Conservation (phyloP, 495 filamentous ascomycete genomes). For the Neurospora pannonica region DNA sequence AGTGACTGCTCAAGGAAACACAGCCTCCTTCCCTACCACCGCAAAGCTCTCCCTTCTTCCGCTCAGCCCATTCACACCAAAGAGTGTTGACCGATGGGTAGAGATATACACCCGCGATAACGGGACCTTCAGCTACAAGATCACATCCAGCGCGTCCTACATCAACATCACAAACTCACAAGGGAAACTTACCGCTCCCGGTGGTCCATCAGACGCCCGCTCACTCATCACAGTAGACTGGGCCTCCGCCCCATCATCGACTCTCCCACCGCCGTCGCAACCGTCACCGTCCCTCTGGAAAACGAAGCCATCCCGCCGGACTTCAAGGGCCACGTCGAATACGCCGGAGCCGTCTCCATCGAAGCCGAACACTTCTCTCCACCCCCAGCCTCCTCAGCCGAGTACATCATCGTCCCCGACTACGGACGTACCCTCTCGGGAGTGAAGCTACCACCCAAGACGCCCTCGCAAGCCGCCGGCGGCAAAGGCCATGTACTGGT, state of each 20-base stretch:
- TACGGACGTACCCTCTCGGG: conserved; percentile 46
- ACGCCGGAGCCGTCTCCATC: conserved; percentile 41
- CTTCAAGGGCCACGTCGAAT: conserved; percentile 52
- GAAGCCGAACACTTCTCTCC: conserved; percentile 45
- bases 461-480: conserved; percentile 28
- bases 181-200: conserved; percentile 30
- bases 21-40: conserved; percentile 38
- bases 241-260: conserved; percentile 34
- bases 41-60: conserved; percentile 36
- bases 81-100: conserved; percentile 36
- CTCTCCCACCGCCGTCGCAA: conserved; percentile 29
- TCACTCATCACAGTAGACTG: conserved; percentile 46
- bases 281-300: conserved; percentile 43
- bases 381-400: conserved; percentile 14
- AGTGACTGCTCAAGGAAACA: conserved; percentile 43
- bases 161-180: conserved; percentile 38
- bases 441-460: conserved; percentile 38
- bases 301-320: conserved; percentile 34
- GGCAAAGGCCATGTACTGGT: conserved; percentile 37
- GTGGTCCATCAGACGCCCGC: conserved; percentile 34
- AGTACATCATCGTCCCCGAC: conserved; percentile 34
- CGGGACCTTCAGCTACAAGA: conserved; percentile 39
- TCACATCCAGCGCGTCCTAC: conserved; percentile 37
- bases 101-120: conserved; percentile 51
- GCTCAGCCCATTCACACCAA: conserved; percentile 42